These are phyloP conservation scores for Dactylellina drechsleri DNA, from an alignment of 2,329 filamentous ascomycete genomes.

Conservation along the genomic window DNA sequence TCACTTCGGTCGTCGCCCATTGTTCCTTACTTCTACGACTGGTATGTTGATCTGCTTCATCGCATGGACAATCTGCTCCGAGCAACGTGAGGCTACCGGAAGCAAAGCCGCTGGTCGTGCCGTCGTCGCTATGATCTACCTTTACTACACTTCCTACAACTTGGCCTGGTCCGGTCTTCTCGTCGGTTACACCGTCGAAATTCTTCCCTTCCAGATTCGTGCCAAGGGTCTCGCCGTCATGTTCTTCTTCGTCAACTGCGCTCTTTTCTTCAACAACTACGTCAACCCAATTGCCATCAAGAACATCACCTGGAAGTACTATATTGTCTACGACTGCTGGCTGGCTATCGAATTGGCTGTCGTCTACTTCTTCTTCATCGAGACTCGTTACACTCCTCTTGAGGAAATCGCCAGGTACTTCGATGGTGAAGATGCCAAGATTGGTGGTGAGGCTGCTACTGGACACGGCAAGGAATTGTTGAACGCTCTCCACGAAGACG, in stretches of 20 bases:
- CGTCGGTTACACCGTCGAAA: conserved; percentile 64
- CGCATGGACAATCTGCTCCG: conserved; percentile 63
- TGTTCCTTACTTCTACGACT: conserved; percentile 62
- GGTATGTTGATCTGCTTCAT: conserved; percentile 63
- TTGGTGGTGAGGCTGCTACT: conserved; percentile 55
- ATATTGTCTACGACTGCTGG: conserved; percentile 64
- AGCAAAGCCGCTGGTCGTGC: conserved; percentile 57
- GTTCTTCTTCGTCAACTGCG: conserved; percentile 64
- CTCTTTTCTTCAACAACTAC: conserved; percentile 66
- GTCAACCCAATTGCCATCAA: conserved; percentile 65
- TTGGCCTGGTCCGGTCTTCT: conserved; percentile 63
- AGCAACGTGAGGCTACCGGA: conserved; percentile 58
- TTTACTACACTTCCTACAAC: conserved; percentile 61
- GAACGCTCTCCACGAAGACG: conserved; percentile 56
- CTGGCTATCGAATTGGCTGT: conserved; percentile 63
- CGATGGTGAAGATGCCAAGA: conserved; percentile 62
- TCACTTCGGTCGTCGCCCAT: conserved; percentile 60
- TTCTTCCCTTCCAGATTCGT: conserved; percentile 64
- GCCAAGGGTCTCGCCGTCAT: conserved; percentile 64
- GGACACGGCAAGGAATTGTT: conserved; percentile 54
- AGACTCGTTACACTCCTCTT: conserved; percentile 63
- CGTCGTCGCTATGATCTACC: conserved; percentile 61
- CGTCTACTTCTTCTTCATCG: conserved; percentile 65
- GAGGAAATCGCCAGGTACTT: conserved; percentile 65
- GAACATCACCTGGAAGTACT: conserved; percentile 63